These are phyloP conservation scores for Effrenium voratum DNA, from an alignment of 73 alveolate species.

Conservation along the genomic window DNA sequence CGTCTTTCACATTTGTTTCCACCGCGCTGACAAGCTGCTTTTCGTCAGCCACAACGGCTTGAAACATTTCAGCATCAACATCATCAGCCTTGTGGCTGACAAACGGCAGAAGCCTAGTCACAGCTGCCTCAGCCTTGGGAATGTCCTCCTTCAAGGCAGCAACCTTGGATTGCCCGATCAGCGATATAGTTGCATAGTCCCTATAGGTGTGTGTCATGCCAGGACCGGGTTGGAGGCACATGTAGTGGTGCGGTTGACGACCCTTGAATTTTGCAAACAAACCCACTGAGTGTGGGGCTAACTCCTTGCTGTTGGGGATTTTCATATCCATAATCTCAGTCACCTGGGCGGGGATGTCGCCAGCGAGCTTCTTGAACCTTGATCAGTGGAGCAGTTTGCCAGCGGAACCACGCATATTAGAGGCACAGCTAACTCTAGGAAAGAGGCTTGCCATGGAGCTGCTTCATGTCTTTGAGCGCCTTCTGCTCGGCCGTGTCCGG, in stretches of 20 bases:
- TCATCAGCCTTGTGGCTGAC: no score
- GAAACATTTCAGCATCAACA: background rate
- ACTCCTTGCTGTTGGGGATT: background rate
- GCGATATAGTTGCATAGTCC: no score
- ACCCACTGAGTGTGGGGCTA: no score
- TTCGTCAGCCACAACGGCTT: background rate
- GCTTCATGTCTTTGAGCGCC: background rate
- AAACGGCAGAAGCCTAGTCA: no score
- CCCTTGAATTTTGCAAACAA: no score
- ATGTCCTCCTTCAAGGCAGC: no score
- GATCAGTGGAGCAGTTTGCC: background rate
- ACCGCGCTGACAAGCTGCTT: background rate
- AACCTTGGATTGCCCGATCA: no score
- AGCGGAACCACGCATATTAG: background rate
- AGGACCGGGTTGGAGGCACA: no score
- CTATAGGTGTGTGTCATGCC: no score
- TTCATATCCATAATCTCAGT: background rate
- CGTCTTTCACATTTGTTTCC: constrained; percentile 25
- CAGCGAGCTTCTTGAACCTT: background rate
- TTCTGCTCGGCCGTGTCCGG: background rate
- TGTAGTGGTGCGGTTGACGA: no score
- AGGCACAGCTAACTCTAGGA: background rate
- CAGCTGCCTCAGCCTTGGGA: no score
- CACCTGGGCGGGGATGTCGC: background rate
- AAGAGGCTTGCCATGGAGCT: constrained; percentile 6